Evolutionary conservation across 352 stramenopile species (phyloP).

Genomic region (Globisporangium rhizosaccharum): DNA sequence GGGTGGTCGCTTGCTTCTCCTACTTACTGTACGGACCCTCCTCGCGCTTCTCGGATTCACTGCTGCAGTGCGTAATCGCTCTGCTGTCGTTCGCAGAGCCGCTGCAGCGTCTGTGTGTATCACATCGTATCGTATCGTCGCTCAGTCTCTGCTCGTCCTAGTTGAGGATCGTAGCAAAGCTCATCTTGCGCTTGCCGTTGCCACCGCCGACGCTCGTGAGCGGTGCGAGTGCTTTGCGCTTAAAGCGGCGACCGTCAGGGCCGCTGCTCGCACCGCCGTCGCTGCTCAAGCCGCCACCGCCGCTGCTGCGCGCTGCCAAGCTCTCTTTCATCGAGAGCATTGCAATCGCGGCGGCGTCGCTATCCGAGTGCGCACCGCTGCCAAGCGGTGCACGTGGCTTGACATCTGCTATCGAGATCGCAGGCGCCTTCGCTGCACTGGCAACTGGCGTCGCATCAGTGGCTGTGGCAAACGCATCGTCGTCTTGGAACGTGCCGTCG

Average conservation of each 20-base stretch:
- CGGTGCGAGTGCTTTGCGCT: constrained; percentile 69
- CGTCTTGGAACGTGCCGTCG: constrained; percentile 24
- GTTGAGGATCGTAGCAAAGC: constrained; percentile 84
- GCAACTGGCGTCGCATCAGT: background rate
- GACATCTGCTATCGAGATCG: constrained; percentile 2
- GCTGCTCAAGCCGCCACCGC: constrained; percentile 27
- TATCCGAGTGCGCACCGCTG: constrained; percentile 56
- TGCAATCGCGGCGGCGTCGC: constrained; percentile 62
- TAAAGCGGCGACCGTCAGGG: constrained; percentile 29
- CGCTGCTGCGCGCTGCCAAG: constrained; percentile 5
- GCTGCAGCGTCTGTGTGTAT: background rate
- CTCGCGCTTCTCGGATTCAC: too few species aligned
- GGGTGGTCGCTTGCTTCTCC: too few species aligned
- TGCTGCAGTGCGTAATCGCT: background rate
- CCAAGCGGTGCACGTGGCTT: background rate
- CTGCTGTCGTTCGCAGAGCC: background rate
- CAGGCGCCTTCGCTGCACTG: background rate
- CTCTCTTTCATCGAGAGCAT: constrained; percentile 83
- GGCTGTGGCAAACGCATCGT: constrained; percentile 9
- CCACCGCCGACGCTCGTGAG: constrained; percentile 31
- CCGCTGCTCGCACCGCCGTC: constrained; percentile 34
- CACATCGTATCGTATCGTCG: constrained; percentile 3
- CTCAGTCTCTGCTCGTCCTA: constrained; percentile 20
- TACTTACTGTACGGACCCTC: too few species aligned
- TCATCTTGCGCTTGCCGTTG: constrained; percentile 82